Base-by-base conservation (phyloP, 2,329 filamentous ascomycete genomes). In the Ophiostoma angusticollis region DNA sequence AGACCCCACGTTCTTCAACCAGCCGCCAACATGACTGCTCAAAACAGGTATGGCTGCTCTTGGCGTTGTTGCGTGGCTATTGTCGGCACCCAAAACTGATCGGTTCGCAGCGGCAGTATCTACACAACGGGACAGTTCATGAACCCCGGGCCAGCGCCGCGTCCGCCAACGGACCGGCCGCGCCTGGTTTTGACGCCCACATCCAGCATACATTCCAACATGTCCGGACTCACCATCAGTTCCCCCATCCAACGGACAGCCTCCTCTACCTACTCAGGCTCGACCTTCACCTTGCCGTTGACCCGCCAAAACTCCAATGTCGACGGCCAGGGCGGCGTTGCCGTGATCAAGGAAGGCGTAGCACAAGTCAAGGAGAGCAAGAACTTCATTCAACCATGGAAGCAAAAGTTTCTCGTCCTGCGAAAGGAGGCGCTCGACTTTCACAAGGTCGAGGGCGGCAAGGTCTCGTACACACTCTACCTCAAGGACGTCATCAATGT, bases 381-480 rank as follows among this genome's bases (percentile, higher is more conserved):
- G 65, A 78, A 84, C 64, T 74, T 93, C 52, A 76, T 96, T 63
- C 78, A 80, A 53, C 71, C 72, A 2, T 93, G 84, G 89, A 91
- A 89, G 55, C 82, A 91, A 58, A 85, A 89, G 56, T 95, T 83
- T 58, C 68, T 98, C 41, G 84, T 96, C 44, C 67, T 98, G 48
- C 80, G 89, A 55, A 93, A 96, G 59, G 87, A 87, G 54, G 81
- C 85, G 43, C 73, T 98, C 30, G 91, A 95, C 54, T 95, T 98
- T 53, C 76, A 93, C 65, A 98, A 96, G 65, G 81, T 76, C 45
- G 84, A 93, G 55, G 83, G 80, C 41, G 80, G 84, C 50, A 94
- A 94, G 60, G 72, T 91, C 35, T 78, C 84, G n/a, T 80, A 87
- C 57, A 82, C 84, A 18, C 80, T 96, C 49, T 75, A 78, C 44